Base-by-base conservation (phyloP, 768 basidiomycete genomes). In the Kwoniella heveanensis region DNA sequence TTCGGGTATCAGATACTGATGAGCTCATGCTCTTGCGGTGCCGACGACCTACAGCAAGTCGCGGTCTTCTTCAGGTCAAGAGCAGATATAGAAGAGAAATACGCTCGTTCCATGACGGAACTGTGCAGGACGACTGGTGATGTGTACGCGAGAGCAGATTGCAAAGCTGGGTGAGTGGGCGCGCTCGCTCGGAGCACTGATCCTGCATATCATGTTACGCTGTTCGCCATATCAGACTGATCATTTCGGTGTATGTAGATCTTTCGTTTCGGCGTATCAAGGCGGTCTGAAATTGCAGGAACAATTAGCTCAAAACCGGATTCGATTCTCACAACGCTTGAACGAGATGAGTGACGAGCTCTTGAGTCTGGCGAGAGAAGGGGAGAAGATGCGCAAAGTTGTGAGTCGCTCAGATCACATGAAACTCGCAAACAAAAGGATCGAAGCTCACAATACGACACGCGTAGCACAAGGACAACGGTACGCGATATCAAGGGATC, bases 341-440 rank as follows among this genome's bases (percentile, higher is more conserved):
- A 90, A 89, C 75, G 96, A 99, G 80, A 98, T 97, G 92, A 88
- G 90, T 74, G 93, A 97, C n/a, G 96, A 99, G 74, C 83, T 99
- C 26, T 82, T 85, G 19, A 88, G 85, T 10, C 82, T 98, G 4
- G 86, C 87, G 0, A 91, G 91, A 71, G 94, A 98, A 79, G 91
- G 96, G 0, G 96, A 99, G 69, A 93, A 92, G 83, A 89, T 90
- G 77, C 83, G 95, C 57, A 98, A 98, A 81, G 84, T 88, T 81
- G 92, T 90, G 36, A 60, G 75, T 52, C 7, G n/a, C 24, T n/a
- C n/a, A n/a, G n/a, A n/a, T n/a, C 27, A 26, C 56, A 46, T 21
- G n/a, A 24, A 13, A 25, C 32, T 32, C 32, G 7, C 57, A 36
- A 24, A 8, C 17, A 7, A 21, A 32, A 2, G 48, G 2, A 10